Evolutionary conservation across 106 monocot genomes (phyloP), one percentile per base, ranked within the genome.

Genomic region (Hemerocallis citrina): DNA sequence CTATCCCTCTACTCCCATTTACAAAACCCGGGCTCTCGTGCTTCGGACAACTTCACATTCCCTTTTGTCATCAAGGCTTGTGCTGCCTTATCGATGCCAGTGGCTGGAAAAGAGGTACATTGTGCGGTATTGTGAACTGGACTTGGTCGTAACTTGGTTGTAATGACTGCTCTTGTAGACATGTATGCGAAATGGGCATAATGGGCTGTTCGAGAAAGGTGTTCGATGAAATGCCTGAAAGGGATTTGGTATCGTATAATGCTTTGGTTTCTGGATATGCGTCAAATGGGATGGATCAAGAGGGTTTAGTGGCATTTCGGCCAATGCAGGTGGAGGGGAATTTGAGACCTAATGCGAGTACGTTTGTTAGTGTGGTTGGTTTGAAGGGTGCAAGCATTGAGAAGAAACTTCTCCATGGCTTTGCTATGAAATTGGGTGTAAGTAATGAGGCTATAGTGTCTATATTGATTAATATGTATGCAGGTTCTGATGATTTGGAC

Each of bases 191-290:
- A 84, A 52, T n/a, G 9, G 71, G 80, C 6, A 21, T 7, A 30
- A 22, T 84, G 52, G 67, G 32, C 6, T 25, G 8, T n/a, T 61
- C 84, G 7, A 32, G 46, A 22, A 68, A 57, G 52, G 80, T 84
- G 39, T 89, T 89, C 50, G 89, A 81, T 64, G 59, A 34, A 75
- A 81, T 89, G 42, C 9, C 60, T 59, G 32, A 59, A 0, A 74
- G 72, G 72, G 89, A 89, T 55, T 72, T 75, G 65, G 59, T 89
- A 20, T 71, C 81, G 0, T 89, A 80, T 80, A 89, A 89, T 36
- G 80, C 75, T 0, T 54, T 89, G 57, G 57, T 89, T 39, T 80
- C 47, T n/a, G 84, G 77, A 14, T 84, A 69, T 51, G 71, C 72
- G 11, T 59, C 55, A 1, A 77, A 89, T 62, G 80, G 80, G 8